Percentiles rank a stretch among this genome's conserved stretches.
phyloP scores from a whole-genome alignment of 805 yeast species.

The Helenozyma rhizophorensis region DNA sequence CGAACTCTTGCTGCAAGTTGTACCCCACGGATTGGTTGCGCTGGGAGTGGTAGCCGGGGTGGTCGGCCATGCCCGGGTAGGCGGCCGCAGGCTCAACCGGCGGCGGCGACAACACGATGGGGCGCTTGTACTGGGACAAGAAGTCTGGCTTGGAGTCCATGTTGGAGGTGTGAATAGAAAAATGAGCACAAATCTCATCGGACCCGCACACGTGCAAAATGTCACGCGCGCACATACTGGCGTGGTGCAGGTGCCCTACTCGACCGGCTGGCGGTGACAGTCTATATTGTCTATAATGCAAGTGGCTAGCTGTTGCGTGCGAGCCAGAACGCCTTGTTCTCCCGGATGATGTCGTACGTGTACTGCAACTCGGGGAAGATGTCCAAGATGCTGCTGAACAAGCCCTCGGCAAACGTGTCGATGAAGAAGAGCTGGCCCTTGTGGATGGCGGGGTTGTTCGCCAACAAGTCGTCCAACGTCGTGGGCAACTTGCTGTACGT shows the following conservation, averaged over 20 bases:
- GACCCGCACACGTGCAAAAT: no score
- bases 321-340: constrained; percentile 63
- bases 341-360: constrained; percentile 48
- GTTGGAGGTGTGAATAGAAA: no score
- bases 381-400: constrained; percentile 61
- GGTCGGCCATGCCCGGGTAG: constrained; percentile 3
- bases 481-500: constrained; percentile 35
- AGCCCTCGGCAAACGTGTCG: constrained; percentile 70
- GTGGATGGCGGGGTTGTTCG: constrained; percentile 47
- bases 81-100: constrained; percentile 26
- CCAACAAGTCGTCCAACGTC: constrained; percentile 41
- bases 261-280: no score
- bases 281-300: no score
- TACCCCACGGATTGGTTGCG: constrained; percentile 43
- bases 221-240: no score
- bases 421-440: constrained; percentile 82
- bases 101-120: constrained; percentile 40
- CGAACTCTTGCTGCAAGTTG: constrained; percentile 44
- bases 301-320: no score
- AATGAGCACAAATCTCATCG: no score
- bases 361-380: constrained; percentile 60
- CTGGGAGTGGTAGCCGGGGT: constrained; percentile 9
- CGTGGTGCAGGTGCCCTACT: no score
- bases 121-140: constrained; percentile 22
- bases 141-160: neutral